Evolutionary conservation across 2,329 filamentous ascomycete genomes (phyloP).

Genomic region (Oidium heveae): DNA sequence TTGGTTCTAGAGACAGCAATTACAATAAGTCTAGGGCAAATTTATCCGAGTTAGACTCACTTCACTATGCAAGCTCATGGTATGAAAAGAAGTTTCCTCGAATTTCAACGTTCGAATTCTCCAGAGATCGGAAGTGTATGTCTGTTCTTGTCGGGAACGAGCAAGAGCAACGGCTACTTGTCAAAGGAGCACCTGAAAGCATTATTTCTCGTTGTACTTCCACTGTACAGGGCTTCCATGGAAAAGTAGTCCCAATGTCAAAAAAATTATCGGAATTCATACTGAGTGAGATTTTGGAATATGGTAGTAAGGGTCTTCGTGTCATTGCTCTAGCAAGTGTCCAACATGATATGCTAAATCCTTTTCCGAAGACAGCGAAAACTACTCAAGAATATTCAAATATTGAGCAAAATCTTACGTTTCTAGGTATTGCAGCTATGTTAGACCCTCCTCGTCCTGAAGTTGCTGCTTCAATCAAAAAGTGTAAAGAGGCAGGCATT

Average conservation of each 20-base stretch:
- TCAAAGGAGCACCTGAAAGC: constrained; percentile 90
- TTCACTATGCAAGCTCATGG: constrained; percentile 61
- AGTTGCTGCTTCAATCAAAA: constrained; percentile 59
- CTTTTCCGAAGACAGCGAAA: constrained; percentile 49
- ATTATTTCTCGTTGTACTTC: constrained; percentile 81
- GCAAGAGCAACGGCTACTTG: constrained; percentile 53
- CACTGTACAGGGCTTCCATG: constrained; percentile 50
- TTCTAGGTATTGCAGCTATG: constrained; percentile 88
- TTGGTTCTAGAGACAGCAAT: constrained; percentile 38
- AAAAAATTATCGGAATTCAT: constrained; percentile 45
- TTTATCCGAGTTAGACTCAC: constrained; percentile 28
- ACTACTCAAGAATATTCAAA: constrained; percentile 62
- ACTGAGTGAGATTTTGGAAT: constrained; percentile 58
- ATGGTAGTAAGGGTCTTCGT: constrained; percentile 77
- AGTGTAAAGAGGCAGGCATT: constrained; percentile 83
- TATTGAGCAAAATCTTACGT: constrained; percentile 81
- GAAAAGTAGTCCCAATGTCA: constrained; percentile 49
- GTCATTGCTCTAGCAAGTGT: constrained; percentile 81
- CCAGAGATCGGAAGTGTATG: constrained; percentile 96
- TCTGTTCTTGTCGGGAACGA: constrained; percentile 65
- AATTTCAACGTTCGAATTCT: constrained; percentile 86
- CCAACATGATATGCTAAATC: constrained; percentile 46
- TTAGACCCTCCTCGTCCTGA: constrained; percentile 87
- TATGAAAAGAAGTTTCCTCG: constrained; percentile 56
- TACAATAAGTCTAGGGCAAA: constrained; percentile 25